Evolutionary conservation across 2,329 filamentous ascomycete genomes (phyloP), one percentile per base, ranked within the genome.

Genomic region (Exophiala mesophila): DNA sequence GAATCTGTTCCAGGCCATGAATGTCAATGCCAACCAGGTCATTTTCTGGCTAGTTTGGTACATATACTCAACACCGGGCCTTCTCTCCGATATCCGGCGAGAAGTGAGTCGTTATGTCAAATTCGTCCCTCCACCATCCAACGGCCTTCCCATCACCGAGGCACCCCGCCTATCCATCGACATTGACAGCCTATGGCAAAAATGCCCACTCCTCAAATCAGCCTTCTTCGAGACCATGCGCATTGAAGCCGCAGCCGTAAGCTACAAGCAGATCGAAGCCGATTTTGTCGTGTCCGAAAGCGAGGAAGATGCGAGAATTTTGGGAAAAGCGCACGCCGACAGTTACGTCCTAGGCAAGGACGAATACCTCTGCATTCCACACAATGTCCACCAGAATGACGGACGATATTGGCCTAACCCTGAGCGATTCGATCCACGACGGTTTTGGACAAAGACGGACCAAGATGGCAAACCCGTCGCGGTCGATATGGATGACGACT

Each of bases 41-140:
- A 63, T 70, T n/a, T 75, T 73, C 54, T 76, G 73, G 71, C 66
- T 69, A 47, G 48, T 74, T 6, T 58, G 71, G 18, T 67, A 70
- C 36, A 64, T 76, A 28, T 64, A 68, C 40, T 58, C 65, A 1
- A 63, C 65, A 10, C 59, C 62, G 2, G 55, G 55, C 1, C 60
- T 75, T 10, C 53, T 70, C 13, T 53, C 62, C 10, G 59, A 66
- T 6, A 62, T 76, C 13, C 61, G 70, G 6, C 54, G 60, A 30
- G 73, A 77, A 53, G 66, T 73, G 19, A 57, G 59, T 1, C 62
- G 67, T 3, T 69, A 63, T 39, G 66, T 64, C 12, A 60, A 60
- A 31, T 59, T 69, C 7, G 52, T 52, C 2, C 62, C 52, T 24
- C 57, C 57, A 3, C 52, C 60, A 31, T 60, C 63, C 31, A 65